Conservation (phyloP, 441 rosid species). For the Brassica hybrid region DNA sequence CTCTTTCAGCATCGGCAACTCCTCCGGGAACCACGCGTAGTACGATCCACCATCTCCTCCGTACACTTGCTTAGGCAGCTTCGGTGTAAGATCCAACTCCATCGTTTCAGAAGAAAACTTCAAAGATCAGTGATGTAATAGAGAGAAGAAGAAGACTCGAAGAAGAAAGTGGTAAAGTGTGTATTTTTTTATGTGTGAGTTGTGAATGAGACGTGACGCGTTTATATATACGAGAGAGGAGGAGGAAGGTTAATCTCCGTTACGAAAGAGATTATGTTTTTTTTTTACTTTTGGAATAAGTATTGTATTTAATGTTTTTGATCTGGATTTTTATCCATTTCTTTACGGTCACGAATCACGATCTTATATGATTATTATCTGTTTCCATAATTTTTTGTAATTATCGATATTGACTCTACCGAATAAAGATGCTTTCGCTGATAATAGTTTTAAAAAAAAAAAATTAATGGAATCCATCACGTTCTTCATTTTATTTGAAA, state of each 20-base stretch:
- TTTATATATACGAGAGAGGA: background rate
- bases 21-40: too few relatives aligned
- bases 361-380: background rate
- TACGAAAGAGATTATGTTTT: background rate
- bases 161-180: background rate
- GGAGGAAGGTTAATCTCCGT: background rate
- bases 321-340: conserved; percentile 3
- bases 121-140: background rate
- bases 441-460: background rate
- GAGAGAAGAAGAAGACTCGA: too few relatives aligned
- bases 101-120: too few relatives aligned
- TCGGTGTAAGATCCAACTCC: too few relatives aligned
- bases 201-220: conserved; percentile 17
- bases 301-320: conserved; percentile 4
- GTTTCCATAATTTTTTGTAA: background rate
- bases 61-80: conserved; percentile 34
- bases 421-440: conserved; percentile 8
- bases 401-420: conserved; percentile 24
- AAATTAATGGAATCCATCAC: background rate
- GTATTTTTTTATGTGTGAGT: background rate
- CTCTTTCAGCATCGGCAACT: too few relatives aligned
- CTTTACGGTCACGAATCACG: background rate
- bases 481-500: conserved; percentile 2
- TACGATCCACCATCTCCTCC: conserved; percentile 46
- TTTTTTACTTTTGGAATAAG: background rate